phyloP scores from a whole-genome alignment of 495 filamentous ascomycete species.

The Hypoxylon fuscum region DNA sequence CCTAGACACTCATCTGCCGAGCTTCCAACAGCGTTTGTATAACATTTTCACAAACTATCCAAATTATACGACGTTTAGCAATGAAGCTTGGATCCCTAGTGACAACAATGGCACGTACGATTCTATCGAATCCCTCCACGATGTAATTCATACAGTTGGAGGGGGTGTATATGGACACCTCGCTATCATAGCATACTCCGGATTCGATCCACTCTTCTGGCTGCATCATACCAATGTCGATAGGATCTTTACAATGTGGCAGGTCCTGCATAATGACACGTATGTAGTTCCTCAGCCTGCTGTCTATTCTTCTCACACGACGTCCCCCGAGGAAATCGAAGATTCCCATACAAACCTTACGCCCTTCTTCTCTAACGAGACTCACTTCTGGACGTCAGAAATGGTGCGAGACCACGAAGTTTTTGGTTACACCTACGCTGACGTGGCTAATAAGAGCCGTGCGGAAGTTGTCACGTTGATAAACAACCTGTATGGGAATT shows the following conservation, averaged over 20 bases:
- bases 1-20: slow-evolving; percentile 57
- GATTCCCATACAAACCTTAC: slow-evolving; percentile 52
- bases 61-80: slow-evolving; percentile 68
- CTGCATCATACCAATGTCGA: slow-evolving; percentile 74
- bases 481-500: slow-evolving; percentile 64
- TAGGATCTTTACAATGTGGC: slow-evolving; percentile 76
- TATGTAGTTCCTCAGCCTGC: slow-evolving; percentile 62
- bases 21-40: slow-evolving; percentile 63
- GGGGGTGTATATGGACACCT: slow-evolving; percentile 69
- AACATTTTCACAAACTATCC: slow-evolving; percentile 66
- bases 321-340: slow-evolving; percentile 50
- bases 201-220: slow-evolving; percentile 80
- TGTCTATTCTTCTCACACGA: slow-evolving; percentile 61
- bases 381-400: slow-evolving; percentile 60
- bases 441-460: slow-evolving; percentile 52
- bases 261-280: slow-evolving; percentile 67
- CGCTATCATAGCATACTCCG: slow-evolving; percentile 69
- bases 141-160: slow-evolving; percentile 68
- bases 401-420: slow-evolving; percentile 51
- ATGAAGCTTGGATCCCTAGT: slow-evolving; percentile 58
- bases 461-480: slow-evolving; percentile 54
- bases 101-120: slow-evolving; percentile 53
- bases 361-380: slow-evolving; percentile 57
- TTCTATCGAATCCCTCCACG: slow-evolving; percentile 71
- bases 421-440: slow-evolving; percentile 71